Conservation (phyloP, 2,329 filamentous ascomycete species). For the Stachybotrys elegans region DNA sequence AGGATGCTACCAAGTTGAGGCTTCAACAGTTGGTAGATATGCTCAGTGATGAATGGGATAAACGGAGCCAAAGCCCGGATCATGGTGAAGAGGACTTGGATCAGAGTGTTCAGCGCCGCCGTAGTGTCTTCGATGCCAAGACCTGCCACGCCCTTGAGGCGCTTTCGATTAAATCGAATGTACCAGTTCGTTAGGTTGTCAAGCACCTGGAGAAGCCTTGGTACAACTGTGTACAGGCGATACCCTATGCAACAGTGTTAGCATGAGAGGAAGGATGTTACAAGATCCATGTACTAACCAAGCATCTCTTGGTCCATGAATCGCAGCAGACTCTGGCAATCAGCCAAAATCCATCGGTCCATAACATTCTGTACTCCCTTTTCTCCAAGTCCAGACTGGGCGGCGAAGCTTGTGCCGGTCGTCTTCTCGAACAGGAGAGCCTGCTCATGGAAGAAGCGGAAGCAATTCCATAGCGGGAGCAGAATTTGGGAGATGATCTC, state of each 20-base stretch:
- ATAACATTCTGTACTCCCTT: constrained; percentile 50
- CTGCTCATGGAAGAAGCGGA: constrained; percentile 20
- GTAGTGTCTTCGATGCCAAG: constrained; percentile 62
- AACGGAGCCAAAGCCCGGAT: constrained; percentile 79
- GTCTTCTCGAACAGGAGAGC: constrained; percentile 15
- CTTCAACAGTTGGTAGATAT: constrained; percentile 76
- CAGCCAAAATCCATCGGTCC: constrained; percentile 85
- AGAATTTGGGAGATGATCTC: constrained; percentile 18
- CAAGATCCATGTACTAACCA: constrained; percentile 39
- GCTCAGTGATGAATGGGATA: constrained; percentile 84
- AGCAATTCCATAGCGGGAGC: constrained; percentile 22
- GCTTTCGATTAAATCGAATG: constrained; percentile 81
- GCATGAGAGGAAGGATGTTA: background rate
- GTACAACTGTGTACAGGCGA: constrained; percentile 78
- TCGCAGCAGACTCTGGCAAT: constrained; percentile 76
- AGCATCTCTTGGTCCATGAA: constrained; percentile 86
- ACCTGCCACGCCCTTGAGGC: constrained; percentile 76
- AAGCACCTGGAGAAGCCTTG: constrained; percentile 68
- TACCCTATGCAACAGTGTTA: constrained; percentile 38
- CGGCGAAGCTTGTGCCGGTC: constrained; percentile 13
- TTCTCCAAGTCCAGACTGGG: constrained; percentile 9
- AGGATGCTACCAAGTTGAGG: constrained; percentile 68
- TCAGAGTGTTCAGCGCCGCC: constrained; percentile 80
- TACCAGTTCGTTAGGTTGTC: constrained; percentile 92
- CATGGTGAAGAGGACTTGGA: constrained; percentile 82